Base-by-base conservation (phyloP, 1,139 yeast genomes). In the Komagataea norvegica region DNA sequence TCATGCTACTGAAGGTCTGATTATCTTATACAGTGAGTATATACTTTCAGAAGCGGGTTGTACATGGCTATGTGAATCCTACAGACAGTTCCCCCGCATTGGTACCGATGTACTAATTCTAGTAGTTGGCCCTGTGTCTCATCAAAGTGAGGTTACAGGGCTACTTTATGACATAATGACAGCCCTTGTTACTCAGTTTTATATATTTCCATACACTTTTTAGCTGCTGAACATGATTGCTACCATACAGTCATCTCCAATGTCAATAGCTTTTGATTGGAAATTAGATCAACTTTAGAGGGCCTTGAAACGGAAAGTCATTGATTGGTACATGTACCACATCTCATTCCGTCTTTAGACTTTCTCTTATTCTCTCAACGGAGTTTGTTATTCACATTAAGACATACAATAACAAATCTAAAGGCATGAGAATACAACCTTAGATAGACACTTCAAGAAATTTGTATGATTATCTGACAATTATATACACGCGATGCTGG, bases 391-490 rank as follows among this genome's bases (percentile, higher is more conserved):
- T 36, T 27, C 28, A 26, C 28, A 15, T 16, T 7, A 37, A 49
- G 52, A 41, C 21, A 38, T 27, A 43, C 44, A 21, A 16, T 11
- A 38, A 38, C 54, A 46, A 43, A 51, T 51, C 55, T 52, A 49
- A 52, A 52, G 56, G 56, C 55, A 35, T 39, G 53, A 46, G 56
- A 51, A 45, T 41, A 52, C 55, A 52, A 8, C 15, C n/a, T 23
- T 38, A 9, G 25, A 22, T 31, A 15, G 16, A 29, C 22, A 29
- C 26, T 28, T 29, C 19, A 33, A 16, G 4, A 25, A 33, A 18
- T n/a, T n/a, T n/a, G n/a, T n/a, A n/a, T n/a, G n/a, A n/a, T n/a
- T n/a, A n/a, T n/a, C n/a, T n/a, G n/a, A n/a, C n/a, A n/a, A n/a
- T 18, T 30, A 17, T 37, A 24, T 27, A 37, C 40, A 30, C 22